A percentile compares a stretch with the other conserved stretches of the same genome.
Evolutionary conservation across 2,329 filamentous ascomycete genomes (phyloP).

Genomic region (Monilinia laxa): DNA sequence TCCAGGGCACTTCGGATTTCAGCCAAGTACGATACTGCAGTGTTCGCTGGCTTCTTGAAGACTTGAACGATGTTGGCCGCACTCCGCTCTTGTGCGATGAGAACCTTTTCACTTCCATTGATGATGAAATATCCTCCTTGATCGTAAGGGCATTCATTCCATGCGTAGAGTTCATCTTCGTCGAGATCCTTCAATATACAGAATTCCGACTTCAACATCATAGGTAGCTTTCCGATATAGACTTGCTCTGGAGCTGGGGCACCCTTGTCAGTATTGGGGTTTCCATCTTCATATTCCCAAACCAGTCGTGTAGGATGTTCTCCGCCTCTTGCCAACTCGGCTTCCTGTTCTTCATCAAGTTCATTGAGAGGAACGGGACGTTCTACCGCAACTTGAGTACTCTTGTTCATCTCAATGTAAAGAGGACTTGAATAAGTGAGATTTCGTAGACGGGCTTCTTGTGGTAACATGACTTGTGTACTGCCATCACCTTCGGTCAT

Average conservation of each 20-base stretch:
- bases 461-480: conserved; percentile 81
- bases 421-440: conserved; percentile 92
- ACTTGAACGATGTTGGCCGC: conserved; percentile 99
- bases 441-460: conserved; percentile 94
- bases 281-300: conserved; percentile 56
- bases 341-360: conserved; percentile 64
- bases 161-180: conserved; percentile 82
- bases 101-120: conserved; percentile 97
- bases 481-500: conserved; percentile 92
- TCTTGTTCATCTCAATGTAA: conserved; percentile 84
- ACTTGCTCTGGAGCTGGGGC: conserved; percentile 55
- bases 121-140: conserved; percentile 99
- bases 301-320: conserved; percentile 58
- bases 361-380: conserved; percentile 64
- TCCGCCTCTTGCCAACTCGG: conserved; percentile 54
- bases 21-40: conserved; percentile 86
- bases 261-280: conserved; percentile 47
- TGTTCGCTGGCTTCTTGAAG: conserved; percentile 95
- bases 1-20: conserved; percentile 96
- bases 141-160: conserved; percentile 97
- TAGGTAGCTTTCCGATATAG: conserved; percentile 92
- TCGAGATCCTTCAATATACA: conserved; percentile 83
- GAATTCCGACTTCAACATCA: conserved; percentile 97
- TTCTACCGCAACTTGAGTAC: conserved; percentile 80
- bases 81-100: conserved; percentile 96